phyloP scores from a whole-genome alignment of 2,329 filamentous ascomycete species.

The Orbilia oligospora region DNA sequence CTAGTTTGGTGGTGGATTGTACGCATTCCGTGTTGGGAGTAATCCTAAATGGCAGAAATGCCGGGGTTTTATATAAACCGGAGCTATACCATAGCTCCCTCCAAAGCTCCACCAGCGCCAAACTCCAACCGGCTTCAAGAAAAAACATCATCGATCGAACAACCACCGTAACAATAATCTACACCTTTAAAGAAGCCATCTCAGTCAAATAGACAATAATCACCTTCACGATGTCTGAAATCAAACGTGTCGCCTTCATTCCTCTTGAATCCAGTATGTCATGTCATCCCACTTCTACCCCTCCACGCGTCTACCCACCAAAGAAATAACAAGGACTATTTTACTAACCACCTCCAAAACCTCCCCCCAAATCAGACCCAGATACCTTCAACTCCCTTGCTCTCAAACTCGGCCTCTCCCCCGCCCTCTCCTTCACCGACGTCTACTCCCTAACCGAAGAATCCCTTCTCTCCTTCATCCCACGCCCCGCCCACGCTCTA shows the following conservation, averaged over 20 bases:
- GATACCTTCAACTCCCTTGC: constrained; percentile 88
- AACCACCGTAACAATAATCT: no score
- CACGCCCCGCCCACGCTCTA: constrained; percentile 87
- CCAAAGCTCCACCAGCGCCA: neutral
- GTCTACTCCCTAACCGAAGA: constrained; percentile 92
- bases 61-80: constrained; percentile 18
- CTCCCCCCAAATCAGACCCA: constrained; percentile 71
- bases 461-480: constrained; percentile 86
- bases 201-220: neutral
- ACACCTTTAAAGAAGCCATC: no score
- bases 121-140: neutral
- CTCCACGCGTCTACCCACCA: neutral
- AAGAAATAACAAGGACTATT: no score
- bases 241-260: constrained; percentile 55
- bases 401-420: constrained; percentile 85
- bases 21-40: constrained; percentile 8
- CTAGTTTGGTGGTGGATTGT: neutral
- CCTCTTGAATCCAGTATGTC: constrained; percentile 59
- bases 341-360: constrained; percentile 34
- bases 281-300: neutral
- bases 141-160: neutral
- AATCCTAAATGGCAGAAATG: constrained; percentile 9
- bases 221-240: constrained; percentile 41
- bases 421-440: constrained; percentile 84
- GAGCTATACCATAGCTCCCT: neutral